Conservation (phyloP, 176 grass and related monocot species). For the Stipa capillata region DNA sequence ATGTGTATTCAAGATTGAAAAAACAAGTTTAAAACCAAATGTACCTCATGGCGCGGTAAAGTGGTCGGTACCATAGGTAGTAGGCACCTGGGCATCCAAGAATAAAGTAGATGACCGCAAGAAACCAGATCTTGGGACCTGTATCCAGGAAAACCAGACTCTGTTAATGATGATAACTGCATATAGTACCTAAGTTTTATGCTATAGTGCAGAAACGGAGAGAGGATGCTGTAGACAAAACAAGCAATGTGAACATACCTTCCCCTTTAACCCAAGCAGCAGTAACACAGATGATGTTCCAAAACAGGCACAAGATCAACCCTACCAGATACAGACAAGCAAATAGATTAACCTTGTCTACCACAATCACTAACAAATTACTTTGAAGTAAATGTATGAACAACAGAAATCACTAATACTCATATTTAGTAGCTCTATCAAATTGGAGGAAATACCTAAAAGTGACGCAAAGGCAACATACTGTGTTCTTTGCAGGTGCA, state of each 20-base stretch:
- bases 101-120: conserved; percentile 67
- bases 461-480: conserved; percentile 65
- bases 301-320: conserved; percentile 49
- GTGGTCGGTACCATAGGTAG: conserved; percentile 60
- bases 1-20: too few species aligned
- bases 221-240: background rate
- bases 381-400: background rate
- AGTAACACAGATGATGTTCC: conserved; percentile 57
- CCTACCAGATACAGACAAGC: conserved; percentile 13
- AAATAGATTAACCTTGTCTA: background rate
- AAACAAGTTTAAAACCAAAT: background rate
- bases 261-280: conserved; percentile 61
- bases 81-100: conserved; percentile 65
- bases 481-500: conserved; percentile 48
- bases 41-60: conserved; percentile 66
- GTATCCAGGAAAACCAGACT: background rate
- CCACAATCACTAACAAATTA: background rate
- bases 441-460: conserved; percentile 29
- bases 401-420: background rate
- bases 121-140: conserved; percentile 82
- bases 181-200: background rate
- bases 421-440: background rate
- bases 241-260: conserved; percentile 9
- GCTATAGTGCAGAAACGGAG: background rate
- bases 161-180: background rate